Percentiles rank a stretch among this genome's conserved stretches.
Evolutionary conservation across 371 early-diverging fungal species (phyloP).

Genomic region (Mortierella sp.): DNA sequence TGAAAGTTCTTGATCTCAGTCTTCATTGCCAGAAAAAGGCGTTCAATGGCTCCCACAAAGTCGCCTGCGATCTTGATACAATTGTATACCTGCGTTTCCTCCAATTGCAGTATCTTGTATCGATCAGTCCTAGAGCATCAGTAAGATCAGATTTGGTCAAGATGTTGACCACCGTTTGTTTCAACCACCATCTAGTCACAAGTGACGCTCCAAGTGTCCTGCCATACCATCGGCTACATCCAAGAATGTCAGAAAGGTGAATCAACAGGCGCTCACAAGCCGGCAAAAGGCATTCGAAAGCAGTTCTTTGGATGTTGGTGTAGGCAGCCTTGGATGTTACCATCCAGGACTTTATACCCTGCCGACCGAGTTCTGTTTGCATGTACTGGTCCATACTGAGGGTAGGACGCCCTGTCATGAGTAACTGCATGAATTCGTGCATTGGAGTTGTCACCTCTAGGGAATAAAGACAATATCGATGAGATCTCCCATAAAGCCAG

Average conservation of each 20-base stretch:
- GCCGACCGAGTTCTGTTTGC: conserved; percentile 30
- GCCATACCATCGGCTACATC: conserved; percentile 40
- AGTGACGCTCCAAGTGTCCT: background rate
- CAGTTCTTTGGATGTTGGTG: conserved; percentile 21
- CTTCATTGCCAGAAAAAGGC: conserved; percentile 30
- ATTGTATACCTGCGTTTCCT: conserved; percentile 19
- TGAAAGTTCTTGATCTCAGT: conserved; percentile 24
- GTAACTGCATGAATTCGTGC: conserved; percentile 34
- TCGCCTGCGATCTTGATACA: conserved; percentile 42
- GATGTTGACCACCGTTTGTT: no score
- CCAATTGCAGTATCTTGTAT: conserved; percentile 16
- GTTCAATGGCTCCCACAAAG: conserved; percentile 33
- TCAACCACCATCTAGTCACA: no score
- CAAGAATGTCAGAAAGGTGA: conserved; percentile 36
- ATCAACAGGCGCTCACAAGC: conserved; percentile 41
- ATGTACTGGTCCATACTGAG: conserved; percentile 35
- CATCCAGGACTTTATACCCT: conserved; percentile 38
- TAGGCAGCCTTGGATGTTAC: conserved; percentile 25
- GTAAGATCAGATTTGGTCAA: no score
- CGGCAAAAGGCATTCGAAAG: conserved; percentile 40
- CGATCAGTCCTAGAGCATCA: conserved; percentile 21
- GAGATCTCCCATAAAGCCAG: background rate
- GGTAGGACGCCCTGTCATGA: conserved; percentile 34
- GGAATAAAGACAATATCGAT: background rate
- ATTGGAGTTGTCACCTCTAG: conserved; percentile 28